Percentiles rank a stretch among this genome's conserved stretches.
phyloP scores from a whole-genome alignment of 1,284 basidiomycete species.

The Leccinum idahoense region DNA sequence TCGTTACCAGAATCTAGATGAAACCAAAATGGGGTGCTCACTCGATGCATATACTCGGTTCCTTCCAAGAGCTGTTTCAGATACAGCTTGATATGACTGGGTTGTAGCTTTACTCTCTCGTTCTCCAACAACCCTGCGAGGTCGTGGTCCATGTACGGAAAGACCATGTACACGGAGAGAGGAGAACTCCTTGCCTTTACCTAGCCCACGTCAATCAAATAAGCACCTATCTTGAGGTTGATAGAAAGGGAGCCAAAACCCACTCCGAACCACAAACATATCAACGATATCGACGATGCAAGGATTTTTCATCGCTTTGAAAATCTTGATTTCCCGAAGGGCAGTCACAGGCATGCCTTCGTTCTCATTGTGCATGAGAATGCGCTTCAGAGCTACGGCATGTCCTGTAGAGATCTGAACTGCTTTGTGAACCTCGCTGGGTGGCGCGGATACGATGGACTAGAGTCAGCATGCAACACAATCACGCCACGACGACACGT shows the following conservation, averaged over 20 bases:
- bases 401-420: slow-evolving; percentile 57
- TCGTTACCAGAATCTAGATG: slow-evolving; percentile 3
- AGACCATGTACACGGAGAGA: slow-evolving; percentile 95
- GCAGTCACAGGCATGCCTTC: slow-evolving; percentile 97
- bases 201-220: slow-evolving; percentile 28
- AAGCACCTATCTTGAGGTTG: background rate
- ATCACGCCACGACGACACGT: slow-evolving; percentile 26
- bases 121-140: slow-evolving; percentile 93
- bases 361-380: slow-evolving; percentile 94
- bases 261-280: slow-evolving; percentile 82
- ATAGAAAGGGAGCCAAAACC: slow-evolving; percentile 23
- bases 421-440: slow-evolving; percentile 88
- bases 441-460: background rate
- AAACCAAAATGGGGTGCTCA: slow-evolving; percentile 30
- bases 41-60: slow-evolving; percentile 91
- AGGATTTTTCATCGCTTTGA: slow-evolving; percentile 85
- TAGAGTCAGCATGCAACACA: slow-evolving; percentile 7
- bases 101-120: slow-evolving; percentile 73
- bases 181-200: slow-evolving; percentile 54
- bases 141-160: slow-evolving; percentile 99
- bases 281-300: slow-evolving; percentile 87
- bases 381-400: slow-evolving; percentile 87
- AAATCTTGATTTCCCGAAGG: slow-evolving; percentile 95
- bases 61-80: slow-evolving; percentile 95
- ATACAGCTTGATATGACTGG: slow-evolving; percentile 91